Conservation (phyloP, 768 basidiomycete genomes). For the Mycena filopes region DNA sequence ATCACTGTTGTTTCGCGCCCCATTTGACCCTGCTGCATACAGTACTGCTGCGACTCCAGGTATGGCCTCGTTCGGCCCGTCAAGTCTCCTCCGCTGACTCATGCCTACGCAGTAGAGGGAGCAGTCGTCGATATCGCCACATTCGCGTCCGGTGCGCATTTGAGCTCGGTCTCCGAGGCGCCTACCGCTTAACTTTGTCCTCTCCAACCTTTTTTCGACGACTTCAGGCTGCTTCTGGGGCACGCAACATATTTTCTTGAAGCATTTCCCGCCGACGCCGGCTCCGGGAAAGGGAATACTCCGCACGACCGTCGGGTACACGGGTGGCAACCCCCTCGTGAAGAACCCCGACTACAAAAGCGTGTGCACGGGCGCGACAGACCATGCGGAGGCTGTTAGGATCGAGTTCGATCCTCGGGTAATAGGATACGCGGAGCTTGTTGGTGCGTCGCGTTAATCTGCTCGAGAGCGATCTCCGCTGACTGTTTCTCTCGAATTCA, state of each 20-base stretch:
- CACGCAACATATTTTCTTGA: slow-evolving; percentile 85
- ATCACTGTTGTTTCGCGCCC: slow-evolving; percentile 1
- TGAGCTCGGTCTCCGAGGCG: too few species aligned
- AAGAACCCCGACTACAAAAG: slow-evolving; percentile 72
- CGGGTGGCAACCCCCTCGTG: slow-evolving; percentile 69
- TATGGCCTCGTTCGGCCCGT: background rate
- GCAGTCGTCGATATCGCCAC: slow-evolving; percentile 49
- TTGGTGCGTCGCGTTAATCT: slow-evolving; percentile 63
- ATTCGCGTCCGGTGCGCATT: slow-evolving; percentile 38
- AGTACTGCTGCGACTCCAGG: background rate
- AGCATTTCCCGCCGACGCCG: slow-evolving; percentile 76
- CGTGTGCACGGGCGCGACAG: slow-evolving; percentile 85
- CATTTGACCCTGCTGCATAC: background rate
- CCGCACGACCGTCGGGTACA: slow-evolving; percentile 83
- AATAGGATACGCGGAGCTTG: slow-evolving; percentile 86
- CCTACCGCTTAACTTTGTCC: background rate
- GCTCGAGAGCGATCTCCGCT: background rate
- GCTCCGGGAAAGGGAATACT: slow-evolving; percentile 72
- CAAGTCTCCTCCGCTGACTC: background rate
- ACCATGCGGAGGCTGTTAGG: slow-evolving; percentile 89
- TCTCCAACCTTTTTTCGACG: background rate
- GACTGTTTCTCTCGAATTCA: slow-evolving; percentile 36
- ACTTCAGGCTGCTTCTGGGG: slow-evolving; percentile 83
- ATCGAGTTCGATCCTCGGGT: slow-evolving; percentile 87
- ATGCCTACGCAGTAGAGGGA: background rate